Percentiles rank a stretch among this genome's conserved stretches.
These are phyloP conservation scores for Striga asiatica DNA, from an alignment of 257 asterid species.

Conservation along the genomic window DNA sequence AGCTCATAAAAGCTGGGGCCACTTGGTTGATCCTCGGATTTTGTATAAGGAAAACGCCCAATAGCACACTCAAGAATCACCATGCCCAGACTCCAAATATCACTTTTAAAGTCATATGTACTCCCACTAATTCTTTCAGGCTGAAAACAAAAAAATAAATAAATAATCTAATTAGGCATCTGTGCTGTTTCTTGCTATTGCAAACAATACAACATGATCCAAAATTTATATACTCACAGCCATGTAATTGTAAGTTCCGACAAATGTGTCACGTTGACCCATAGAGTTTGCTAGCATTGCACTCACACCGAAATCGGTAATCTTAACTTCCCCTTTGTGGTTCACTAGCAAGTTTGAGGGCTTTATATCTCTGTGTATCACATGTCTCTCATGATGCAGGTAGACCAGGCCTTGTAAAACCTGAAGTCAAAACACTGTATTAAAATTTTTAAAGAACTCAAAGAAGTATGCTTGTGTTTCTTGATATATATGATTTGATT, in stretches of 20 bases:
- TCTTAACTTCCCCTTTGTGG: conserved; percentile 89
- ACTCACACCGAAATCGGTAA: conserved; percentile 97
- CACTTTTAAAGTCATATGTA: conserved; percentile 62
- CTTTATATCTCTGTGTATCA: conserved; percentile 85
- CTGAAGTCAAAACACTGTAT: conserved; percentile 27
- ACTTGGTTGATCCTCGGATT: conserved; percentile 77
- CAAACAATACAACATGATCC: no score
- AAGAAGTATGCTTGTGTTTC: neutral
- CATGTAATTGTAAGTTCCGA: conserved; percentile 98
- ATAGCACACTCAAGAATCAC: conserved; percentile 97
- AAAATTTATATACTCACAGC: conserved; percentile 66
- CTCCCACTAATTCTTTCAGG: conserved; percentile 97
- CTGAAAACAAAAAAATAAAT: conserved; percentile 37
- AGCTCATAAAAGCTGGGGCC: conserved; percentile 95
- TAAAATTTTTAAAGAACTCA: neutral
- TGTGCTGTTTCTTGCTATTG: neutral
- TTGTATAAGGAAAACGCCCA: conserved; percentile 93
- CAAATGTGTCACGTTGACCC: conserved; percentile 95
- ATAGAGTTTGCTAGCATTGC: conserved; percentile 90
- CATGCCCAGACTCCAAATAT: conserved; percentile 57
- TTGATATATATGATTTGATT: neutral
- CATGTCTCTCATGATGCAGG: conserved; percentile 77
- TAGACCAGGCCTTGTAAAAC: conserved; percentile 88
- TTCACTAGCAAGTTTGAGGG: conserved; percentile 69
- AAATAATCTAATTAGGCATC: conserved; percentile 12